Base-by-base conservation (phyloP, 495 filamentous ascomycete species). In the Friedmanniomyces endolithicus region DNA sequence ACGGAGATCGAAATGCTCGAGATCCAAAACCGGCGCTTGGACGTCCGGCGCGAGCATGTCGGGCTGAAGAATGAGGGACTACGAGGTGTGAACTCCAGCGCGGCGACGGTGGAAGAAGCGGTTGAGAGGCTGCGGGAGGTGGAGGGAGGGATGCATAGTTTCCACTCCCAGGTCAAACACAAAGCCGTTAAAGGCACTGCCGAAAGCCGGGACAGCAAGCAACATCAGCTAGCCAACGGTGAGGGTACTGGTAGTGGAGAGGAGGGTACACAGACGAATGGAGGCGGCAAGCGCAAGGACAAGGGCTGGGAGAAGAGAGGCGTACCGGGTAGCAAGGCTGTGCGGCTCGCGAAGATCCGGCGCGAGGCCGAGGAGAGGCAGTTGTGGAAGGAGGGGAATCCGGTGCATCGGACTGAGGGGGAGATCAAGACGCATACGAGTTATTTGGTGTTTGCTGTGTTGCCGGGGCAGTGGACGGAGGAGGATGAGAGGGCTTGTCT, bases 401-500 rank as follows among this genome's bases (percentile, higher is more conserved):
- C 96, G 52, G 74, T 85, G 11, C 86, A 89, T 57, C 79, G 88
- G 23, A 78, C 82, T 6, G 92, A 97, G 70, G 74, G 81, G 1
- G 90, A 99, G 70, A 68, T 96, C 29, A 95, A 95, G 76, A 89
- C 81, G 11, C 92, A 99, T 69, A 99, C 92, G 0, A 88, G 83
- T 12, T 99, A 97, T 68, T 75, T 99, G 16, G 85, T 94, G 6
- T 98, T 99, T 76, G 92, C 94, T 1, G 71, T 92, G 6, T 70
- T 99, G 50, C 94, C 94, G 12, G 73, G 80, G 48, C 83, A 84
- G 50, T 97, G 92, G 94, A 81, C 71, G 0, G 83, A 80, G 47
- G 86, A 84, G 59, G 85, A 95, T 62, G 92, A 99, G 69, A 72
- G 75, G n/a, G 74, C 70, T 16, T 85, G 81, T 27, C 68, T 70